phyloP scores from a whole-genome alignment of 805 yeast species.

The Sugiyamaella chiloensis region DNA sequence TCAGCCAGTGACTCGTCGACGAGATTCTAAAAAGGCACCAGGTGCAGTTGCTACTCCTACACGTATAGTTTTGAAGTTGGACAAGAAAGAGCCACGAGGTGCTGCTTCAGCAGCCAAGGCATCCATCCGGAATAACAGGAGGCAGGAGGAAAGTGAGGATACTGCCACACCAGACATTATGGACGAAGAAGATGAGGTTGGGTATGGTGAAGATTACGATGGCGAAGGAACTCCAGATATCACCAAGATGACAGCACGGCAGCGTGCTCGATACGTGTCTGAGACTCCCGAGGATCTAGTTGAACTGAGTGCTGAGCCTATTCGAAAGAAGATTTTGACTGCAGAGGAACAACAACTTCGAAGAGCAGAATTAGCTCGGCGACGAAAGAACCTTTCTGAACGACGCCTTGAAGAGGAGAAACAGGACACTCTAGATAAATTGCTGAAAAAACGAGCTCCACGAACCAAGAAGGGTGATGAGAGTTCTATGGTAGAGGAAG shows the following conservation, averaged over 20 bases:
- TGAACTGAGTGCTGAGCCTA: constrained; percentile 30
- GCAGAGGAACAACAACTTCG: constrained; percentile 81
- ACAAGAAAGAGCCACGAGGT: not conserved
- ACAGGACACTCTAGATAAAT: constrained; percentile 81
- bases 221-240: constrained; percentile 19
- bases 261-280: constrained; percentile 33
- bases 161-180: constrained; percentile 6
- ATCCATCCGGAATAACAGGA: not conserved
- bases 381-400: constrained; percentile 79
- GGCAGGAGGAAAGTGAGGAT: constrained; percentile 15
- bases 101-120: not conserved
- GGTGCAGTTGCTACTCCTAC: not conserved
- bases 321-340: constrained; percentile 56
- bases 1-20: constrained; percentile 11
- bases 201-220: constrained; percentile 25
- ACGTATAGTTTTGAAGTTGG: constrained; percentile 9
- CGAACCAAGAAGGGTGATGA: constrained; percentile 22
- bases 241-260: constrained; percentile 39
- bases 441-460: constrained; percentile 79
- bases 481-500: constrained; percentile 14
- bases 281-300: constrained; percentile 28
- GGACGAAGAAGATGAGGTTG: constrained; percentile 25
- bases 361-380: constrained; percentile 83
- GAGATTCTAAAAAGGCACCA: not conserved
- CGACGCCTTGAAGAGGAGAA: constrained; percentile 88